Conservation (phyloP, 164 flowering plant genomes). For the Santalum album region DNA sequence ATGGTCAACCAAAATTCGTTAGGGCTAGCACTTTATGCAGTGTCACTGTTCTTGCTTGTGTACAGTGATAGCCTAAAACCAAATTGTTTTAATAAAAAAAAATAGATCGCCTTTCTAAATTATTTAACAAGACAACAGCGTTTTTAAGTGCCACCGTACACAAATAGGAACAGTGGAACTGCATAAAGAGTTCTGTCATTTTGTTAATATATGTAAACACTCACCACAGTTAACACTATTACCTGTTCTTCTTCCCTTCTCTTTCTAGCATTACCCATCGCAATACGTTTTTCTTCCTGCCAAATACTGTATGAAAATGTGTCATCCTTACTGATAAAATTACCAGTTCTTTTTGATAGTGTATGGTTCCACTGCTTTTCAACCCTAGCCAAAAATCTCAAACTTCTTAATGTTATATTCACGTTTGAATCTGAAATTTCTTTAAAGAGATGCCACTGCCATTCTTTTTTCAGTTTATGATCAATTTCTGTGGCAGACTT, state of each 20-base stretch:
- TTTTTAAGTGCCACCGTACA: no score
- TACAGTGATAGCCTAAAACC: no score
- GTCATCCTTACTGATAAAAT: constrained; percentile 23
- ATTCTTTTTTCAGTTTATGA: constrained; percentile 40
- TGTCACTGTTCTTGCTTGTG: no score
- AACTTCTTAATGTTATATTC: constrained; percentile 29
- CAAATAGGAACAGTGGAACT: no score
- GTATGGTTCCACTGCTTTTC: constrained; percentile 43
- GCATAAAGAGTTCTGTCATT: constrained; percentile 1
- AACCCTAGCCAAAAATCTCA: constrained; percentile 36
- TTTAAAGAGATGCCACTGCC: constrained; percentile 79
- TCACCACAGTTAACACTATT: constrained; percentile 9
- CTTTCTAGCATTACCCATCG: constrained; percentile 40
- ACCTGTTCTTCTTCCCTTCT: constrained; percentile 95
- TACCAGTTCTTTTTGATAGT: constrained; percentile 13
- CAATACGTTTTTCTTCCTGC: constrained; percentile 54
- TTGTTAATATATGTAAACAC: background rate
- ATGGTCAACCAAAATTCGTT: background rate
- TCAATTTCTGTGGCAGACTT: constrained; percentile 43
- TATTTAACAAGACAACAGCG: no score
- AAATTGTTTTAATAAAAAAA: no score
- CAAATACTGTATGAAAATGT: constrained; percentile 58
- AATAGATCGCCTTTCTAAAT: no score
- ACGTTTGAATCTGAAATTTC: constrained; percentile 16
- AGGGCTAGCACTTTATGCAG: no score